Evolutionary conservation across 2,329 filamentous ascomycete species (phyloP), one percentile per base, ranked within the genome.

Genomic region (Fusarium sulawesiense): DNA sequence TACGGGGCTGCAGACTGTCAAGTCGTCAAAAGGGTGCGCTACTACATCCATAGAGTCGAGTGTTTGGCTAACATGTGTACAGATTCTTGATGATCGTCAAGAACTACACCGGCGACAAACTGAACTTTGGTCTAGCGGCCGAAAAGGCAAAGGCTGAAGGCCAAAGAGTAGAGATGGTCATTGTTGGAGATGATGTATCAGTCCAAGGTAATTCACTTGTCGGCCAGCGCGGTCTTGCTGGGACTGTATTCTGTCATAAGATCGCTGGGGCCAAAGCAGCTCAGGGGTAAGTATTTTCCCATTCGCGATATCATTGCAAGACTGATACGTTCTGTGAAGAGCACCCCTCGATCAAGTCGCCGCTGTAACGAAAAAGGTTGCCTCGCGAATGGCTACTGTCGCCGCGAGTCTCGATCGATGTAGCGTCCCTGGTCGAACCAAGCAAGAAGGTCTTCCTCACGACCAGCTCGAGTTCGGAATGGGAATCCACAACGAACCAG

Each of bases 401-500:
- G 34, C 34, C 3, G 34, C 87, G 4, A 88, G 86, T 0, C 80
- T 90, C 29, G 88, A 89, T 51, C 88, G 89, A 70, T 88, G 88
- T 71, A 87, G 89, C 68, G 86, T 88, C 3, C 86, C 86, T 0
- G 86, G 86, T 81, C 86, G 41, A 76, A 80, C 3, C 81, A 86
- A 60, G 83, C 86, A 60, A 82, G 78, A n/a, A 82, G 18, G 34
- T 11, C 78, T 18, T 81, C 76, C 79, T 2, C 77, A 87, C 58
- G 87, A 88, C 60, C 77, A 90, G 2, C 34, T 30, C 37, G 89
- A 90, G 75, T 81, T 91, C n/a, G 89, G 89, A 5, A 90, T 89
- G 23, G 89, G 89, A 1, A 88, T 88, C 16, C 89, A 92, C 76
- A 91, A 91, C 73, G 89, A 92, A 76, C 89, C 89, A 0, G 89